These are phyloP conservation scores for Syzygium jambos DNA, from an alignment of 345 rosid genomes.

Conservation along the genomic window DNA sequence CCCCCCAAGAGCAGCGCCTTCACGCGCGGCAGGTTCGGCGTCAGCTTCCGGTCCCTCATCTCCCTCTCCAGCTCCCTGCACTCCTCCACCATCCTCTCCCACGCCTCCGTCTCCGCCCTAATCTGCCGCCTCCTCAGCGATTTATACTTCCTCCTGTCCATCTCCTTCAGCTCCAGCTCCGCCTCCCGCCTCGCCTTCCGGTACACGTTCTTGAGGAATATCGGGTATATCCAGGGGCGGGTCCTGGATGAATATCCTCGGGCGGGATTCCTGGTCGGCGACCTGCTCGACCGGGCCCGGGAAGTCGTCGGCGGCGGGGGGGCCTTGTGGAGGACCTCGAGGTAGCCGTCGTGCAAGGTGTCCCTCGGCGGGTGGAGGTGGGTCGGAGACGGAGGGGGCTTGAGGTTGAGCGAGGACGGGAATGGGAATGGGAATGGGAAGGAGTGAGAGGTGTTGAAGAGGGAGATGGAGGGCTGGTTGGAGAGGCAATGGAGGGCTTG, in stretches of 20 bases:
- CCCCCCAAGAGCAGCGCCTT: constrained; percentile 66
- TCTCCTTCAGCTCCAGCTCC: constrained; percentile 42
- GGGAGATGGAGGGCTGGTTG: neutral
- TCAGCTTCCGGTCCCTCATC: constrained; percentile 72
- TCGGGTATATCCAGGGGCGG: constrained; percentile 85
- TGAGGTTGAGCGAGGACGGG: constrained; percentile 22
- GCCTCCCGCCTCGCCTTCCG: constrained; percentile 29
- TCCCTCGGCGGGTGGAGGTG: constrained; percentile 21
- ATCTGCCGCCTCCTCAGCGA: constrained; percentile 67
- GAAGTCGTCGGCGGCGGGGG: neutral
- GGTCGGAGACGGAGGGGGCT: constrained; percentile 10
- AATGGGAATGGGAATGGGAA: neutral
- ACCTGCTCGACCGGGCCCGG: constrained; percentile 3
- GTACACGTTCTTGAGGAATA: constrained; percentile 48
- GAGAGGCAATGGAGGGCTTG: neutral
- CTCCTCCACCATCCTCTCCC: constrained; percentile 78
- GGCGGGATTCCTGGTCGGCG: constrained; percentile 11
- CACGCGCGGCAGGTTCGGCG: constrained; percentile 77
- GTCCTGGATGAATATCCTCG: constrained; percentile 51
- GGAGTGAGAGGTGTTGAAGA: neutral
- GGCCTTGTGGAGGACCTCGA: constrained; percentile 29
- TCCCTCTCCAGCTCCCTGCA: constrained; percentile 61
- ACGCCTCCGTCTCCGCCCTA: constrained; percentile 86
- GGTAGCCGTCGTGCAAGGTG: constrained; percentile 20
- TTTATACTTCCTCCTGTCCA: constrained; percentile 53